Percentiles rank a stretch among this genome's conserved stretches.
Evolutionary conservation across 768 basidiomycete species (phyloP).

Genomic region (Bullera alba): DNA sequence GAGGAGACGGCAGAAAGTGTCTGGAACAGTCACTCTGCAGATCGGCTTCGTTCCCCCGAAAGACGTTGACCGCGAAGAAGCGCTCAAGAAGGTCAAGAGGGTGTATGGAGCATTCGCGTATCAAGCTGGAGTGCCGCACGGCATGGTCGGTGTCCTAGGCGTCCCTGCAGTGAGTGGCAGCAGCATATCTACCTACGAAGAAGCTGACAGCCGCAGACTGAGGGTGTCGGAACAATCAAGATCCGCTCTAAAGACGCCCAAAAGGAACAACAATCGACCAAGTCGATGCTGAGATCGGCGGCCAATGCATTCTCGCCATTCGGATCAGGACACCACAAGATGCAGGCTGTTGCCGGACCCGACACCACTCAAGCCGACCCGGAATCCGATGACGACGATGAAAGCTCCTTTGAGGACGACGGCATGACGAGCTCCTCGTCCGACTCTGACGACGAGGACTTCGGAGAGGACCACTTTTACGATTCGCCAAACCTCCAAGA

Average conservation of each 20-base stretch:
- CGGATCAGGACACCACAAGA: slow-evolving; percentile 18
- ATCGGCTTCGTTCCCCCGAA: slow-evolving; percentile 53
- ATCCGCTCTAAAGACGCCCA: slow-evolving; percentile 14
- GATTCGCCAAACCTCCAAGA: slow-evolving; percentile 7
- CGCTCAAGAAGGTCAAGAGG: slow-evolving; percentile 51
- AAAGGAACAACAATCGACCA: too few species aligned
- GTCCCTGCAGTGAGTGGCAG: slow-evolving; percentile 39
- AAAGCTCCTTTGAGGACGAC: slow-evolving; percentile 28
- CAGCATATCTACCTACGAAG: not conserved
- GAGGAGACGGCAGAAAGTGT: slow-evolving; percentile 52
- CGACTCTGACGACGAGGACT: slow-evolving; percentile 30
- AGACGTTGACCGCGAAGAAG: slow-evolving; percentile 33
- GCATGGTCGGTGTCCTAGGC: slow-evolving; percentile 25
- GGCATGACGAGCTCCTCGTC: slow-evolving; percentile 31
- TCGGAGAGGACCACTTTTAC: slow-evolving; percentile 10
- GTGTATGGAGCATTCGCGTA: slow-evolving; percentile 21
- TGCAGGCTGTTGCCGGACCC: slow-evolving; percentile 52
- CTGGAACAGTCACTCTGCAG: slow-evolving; percentile 58
- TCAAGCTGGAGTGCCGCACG: slow-evolving; percentile 11
- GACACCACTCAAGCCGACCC: slow-evolving; percentile 43
- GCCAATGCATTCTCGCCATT: slow-evolving; percentile 9
- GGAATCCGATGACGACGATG: slow-evolving; percentile 50
- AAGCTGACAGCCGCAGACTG: slow-evolving; percentile 26
- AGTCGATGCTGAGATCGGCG: too few species aligned
- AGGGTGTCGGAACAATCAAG: slow-evolving; percentile 46